Conservation (phyloP, 805 yeast species). For the Candida pseudofarinosa region DNA sequence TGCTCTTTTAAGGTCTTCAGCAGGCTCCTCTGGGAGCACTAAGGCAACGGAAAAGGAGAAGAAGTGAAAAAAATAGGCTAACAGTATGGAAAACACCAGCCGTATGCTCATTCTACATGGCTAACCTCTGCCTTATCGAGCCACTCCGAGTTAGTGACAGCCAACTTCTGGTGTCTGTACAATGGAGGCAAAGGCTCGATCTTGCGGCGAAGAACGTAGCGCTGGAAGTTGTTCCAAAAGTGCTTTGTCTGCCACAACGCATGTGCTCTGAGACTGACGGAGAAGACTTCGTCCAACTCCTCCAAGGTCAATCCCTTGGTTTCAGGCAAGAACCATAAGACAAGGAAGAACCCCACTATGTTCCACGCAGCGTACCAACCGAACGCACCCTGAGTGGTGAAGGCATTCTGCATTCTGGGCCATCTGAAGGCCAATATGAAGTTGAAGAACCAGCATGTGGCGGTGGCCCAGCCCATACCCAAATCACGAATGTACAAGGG, state of each 20-base stretch:
- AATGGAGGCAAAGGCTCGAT: conserved; percentile 52
- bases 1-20: no score
- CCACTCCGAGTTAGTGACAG: conserved; percentile 60
- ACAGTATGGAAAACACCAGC: no score
- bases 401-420: conserved; percentile 66
- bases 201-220: conserved; percentile 41
- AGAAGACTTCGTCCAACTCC: conserved; percentile 71
- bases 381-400: conserved; percentile 80
- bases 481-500: conserved; percentile 75
- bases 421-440: conserved; percentile 69
- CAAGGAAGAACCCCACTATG: conserved; percentile 62
- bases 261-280: conserved; percentile 53
- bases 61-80: no score
- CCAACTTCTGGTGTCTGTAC: conserved; percentile 54
- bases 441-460: conserved; percentile 72
- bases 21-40: no score
- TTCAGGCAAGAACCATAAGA: conserved; percentile 69
- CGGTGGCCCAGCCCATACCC: conserved; percentile 77
- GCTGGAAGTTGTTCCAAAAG: conserved; percentile 41
- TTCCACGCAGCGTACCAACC: conserved; percentile 90
- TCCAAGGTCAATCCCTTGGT: conserved; percentile 66
- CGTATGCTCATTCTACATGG: no score
- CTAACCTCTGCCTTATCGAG: conserved; percentile 52
- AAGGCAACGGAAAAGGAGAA: no score
- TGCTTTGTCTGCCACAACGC: conserved; percentile 39